These are phyloP conservation scores for Lepidium campestre DNA, from an alignment of 441 rosid genomes.

Conservation along the genomic window DNA sequence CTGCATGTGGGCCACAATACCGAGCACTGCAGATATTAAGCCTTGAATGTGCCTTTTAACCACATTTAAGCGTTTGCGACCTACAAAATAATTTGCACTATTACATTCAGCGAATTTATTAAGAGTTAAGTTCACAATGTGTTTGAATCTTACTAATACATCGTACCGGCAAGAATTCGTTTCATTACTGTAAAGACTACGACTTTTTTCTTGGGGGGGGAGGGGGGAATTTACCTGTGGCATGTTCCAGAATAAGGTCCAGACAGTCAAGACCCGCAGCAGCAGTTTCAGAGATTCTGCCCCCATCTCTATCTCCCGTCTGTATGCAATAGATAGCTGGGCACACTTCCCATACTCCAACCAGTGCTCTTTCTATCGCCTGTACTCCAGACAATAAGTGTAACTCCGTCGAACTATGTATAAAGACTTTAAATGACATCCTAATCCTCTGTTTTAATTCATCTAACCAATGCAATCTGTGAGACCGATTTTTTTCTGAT, in stretches of 20 bases:
- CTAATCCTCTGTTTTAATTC: conserved; percentile 67
- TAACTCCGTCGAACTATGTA: conserved; percentile 56
- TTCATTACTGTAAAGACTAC: neutral
- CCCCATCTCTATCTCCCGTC: conserved; percentile 56
- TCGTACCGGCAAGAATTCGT: neutral
- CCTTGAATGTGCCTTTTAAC: conserved; percentile 65
- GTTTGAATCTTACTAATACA: neutral
- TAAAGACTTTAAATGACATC: conserved; percentile 56
- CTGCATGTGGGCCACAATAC: conserved; percentile 72
- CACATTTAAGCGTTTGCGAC: conserved; percentile 52
- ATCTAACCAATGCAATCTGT: conserved; percentile 39
- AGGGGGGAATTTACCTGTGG: too few relatives aligned
- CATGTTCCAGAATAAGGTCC: conserved; percentile 77
- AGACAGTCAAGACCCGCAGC: conserved; percentile 92
- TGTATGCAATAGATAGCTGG: conserved; percentile 41
- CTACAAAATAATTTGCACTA: conserved; percentile 41
- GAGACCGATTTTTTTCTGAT: conserved; percentile 35
- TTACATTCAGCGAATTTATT: neutral
- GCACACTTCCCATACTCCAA: conserved; percentile 57
- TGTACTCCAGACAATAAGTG: conserved; percentile 68
- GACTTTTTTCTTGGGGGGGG: too few relatives aligned
- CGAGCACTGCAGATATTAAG: conserved; percentile 60
- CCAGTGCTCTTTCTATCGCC: conserved; percentile 74
- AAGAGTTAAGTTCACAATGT: neutral
- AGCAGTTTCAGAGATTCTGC: conserved; percentile 55